Evolutionary conservation across 2,329 filamentous ascomycete species (phyloP).

Genomic region (Paraphaeosphaeria minitans): DNA sequence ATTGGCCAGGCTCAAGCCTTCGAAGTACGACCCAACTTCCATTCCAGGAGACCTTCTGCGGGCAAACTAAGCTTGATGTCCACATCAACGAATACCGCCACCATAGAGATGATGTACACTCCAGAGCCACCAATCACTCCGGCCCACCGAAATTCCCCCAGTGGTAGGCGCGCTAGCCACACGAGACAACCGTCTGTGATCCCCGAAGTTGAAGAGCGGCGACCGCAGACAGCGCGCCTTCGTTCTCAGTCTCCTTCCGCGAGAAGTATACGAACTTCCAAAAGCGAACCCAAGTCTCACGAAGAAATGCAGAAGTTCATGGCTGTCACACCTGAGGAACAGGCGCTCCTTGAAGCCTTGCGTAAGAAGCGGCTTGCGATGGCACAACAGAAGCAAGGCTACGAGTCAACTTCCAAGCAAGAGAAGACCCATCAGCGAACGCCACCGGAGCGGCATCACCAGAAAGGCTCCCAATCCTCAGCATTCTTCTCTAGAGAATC

Average conservation of each 20-base stretch:
- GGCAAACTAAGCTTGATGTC: slow-evolving; percentile 41
- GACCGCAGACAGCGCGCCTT: slow-evolving; percentile 35
- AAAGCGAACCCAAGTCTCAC: slow-evolving; percentile 38
- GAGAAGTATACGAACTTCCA: slow-evolving; percentile 38
- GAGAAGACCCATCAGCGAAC: slow-evolving; percentile 26
- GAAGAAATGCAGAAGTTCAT: slow-evolving; percentile 46
- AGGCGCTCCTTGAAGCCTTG: slow-evolving; percentile 56
- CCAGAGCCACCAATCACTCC: slow-evolving; percentile 34
- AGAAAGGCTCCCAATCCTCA: slow-evolving; percentile 28
- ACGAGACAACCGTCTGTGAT: slow-evolving; percentile 46
- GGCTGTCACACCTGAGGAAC: slow-evolving; percentile 57
- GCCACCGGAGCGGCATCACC: slow-evolving; percentile 17
- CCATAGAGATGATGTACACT: slow-evolving; percentile 48
- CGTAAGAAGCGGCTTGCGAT: slow-evolving; percentile 55
- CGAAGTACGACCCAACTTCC: slow-evolving; percentile 33
- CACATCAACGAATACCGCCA: slow-evolving; percentile 43
- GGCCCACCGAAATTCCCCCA: slow-evolving; percentile 24
- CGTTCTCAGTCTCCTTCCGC: slow-evolving; percentile 31
- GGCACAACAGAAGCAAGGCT: slow-evolving; percentile 49
- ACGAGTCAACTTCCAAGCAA: slow-evolving; percentile 43
- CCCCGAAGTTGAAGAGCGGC: slow-evolving; percentile 43
- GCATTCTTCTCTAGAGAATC: slow-evolving; percentile 33
- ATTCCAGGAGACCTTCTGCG: slow-evolving; percentile 29
- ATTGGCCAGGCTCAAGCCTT: slow-evolving; percentile 47
- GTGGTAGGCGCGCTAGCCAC: slow-evolving; percentile 37